Evolutionary conservation across 345 rosid species (phyloP), one percentile per base, ranked within the genome.

Genomic region (Hibiscus mutabilis): DNA sequence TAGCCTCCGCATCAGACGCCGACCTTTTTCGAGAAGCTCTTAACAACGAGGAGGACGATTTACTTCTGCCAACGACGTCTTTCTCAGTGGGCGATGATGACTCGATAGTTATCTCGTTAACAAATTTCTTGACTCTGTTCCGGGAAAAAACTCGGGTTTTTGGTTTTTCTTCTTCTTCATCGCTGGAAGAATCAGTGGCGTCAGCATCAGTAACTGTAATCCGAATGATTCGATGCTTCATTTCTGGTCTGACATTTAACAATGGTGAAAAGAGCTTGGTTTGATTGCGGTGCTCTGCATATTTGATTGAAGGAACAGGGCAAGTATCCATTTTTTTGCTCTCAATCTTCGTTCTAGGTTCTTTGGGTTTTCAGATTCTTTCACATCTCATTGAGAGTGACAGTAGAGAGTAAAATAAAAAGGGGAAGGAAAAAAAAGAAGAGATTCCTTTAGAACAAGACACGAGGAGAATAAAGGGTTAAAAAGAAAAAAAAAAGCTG

Each of bases 111-210:
- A 95, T 85, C 73, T 92, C 97, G 71, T 84, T 93, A 9, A 95
- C 83, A n/a, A 86, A 95, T 74, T 73, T 89, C 75, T 82, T 95
- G 49, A 92, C 79, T 33, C 85, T 69, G 40, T 75, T 78, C 61
- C 85, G 19, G 9, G 12, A 18, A 11, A 15, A 64, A 4, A 5
- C 0, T 15, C 57, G 37, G 21, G 37, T 47, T 37, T 10, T 58
- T 13, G 3, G 18, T 53, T n/a, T 3, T 55, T 3, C 71, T 2
- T 73, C 74, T 44, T 91, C 97, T 22, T 94, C 98, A 63, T 95
- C 99, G 65, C 96, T 84, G 1, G 99, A 95, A 2, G 99, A 92
- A 81, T 95, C 99, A 0, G 99, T 95, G 13, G 99, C 99, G 73
- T 92, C 84, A 0, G 86, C 84, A 74, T 95, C 99, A 0, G 96